Conservation (phyloP, 2,329 filamentous ascomycete species). For the Phyllosticta ampelicida region DNA sequence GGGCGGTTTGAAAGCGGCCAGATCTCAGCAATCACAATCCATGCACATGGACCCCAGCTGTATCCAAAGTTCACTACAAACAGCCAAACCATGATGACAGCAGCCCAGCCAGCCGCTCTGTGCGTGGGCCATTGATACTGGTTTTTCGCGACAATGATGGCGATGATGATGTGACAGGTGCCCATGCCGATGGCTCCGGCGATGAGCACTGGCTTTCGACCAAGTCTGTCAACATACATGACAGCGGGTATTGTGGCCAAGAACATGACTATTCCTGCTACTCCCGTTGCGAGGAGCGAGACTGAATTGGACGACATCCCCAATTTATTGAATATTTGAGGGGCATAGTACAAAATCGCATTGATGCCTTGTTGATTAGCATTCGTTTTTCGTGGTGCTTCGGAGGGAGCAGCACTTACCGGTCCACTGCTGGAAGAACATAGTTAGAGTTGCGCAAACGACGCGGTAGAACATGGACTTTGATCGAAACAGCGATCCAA, state of each 20-base stretch:
- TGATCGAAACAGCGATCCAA: conserved; percentile 52
- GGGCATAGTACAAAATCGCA: conserved; percentile 39
- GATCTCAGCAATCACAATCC: conserved; percentile 66
- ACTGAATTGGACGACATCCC: conserved; percentile 36
- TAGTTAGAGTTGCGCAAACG: conserved; percentile 44
- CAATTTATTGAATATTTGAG: conserved; percentile 38
- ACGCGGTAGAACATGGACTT: conserved; percentile 58
- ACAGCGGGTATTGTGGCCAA: conserved; percentile 55
- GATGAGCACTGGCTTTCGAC: conserved; percentile 51
- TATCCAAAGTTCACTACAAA: conserved; percentile 68
- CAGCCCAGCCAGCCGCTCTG: conserved; percentile 56
- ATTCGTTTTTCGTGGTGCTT: conserved; percentile 18
- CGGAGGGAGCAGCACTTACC: conserved; percentile 20
- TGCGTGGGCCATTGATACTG: conserved; percentile 48
- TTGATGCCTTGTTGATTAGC: conserved; percentile 27
- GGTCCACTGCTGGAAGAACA: conserved; percentile 43
- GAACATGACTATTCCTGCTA: conserved; percentile 62
- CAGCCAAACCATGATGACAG: conserved; percentile 60
- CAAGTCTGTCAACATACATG: conserved; percentile 53
- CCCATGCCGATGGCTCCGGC: conserved; percentile 61
- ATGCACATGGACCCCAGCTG: conserved; percentile 59
- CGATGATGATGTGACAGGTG: conserved; percentile 60
- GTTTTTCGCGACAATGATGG: conserved; percentile 53
- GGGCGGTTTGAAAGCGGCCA: conserved; percentile 61
- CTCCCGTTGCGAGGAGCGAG: conserved; percentile 57